A percentile compares a stretch with the other conserved stretches of the same genome.
Evolutionary conservation across 2,329 filamentous ascomycete genomes (phyloP).

Genomic region (Cladophialophora yegresii): DNA sequence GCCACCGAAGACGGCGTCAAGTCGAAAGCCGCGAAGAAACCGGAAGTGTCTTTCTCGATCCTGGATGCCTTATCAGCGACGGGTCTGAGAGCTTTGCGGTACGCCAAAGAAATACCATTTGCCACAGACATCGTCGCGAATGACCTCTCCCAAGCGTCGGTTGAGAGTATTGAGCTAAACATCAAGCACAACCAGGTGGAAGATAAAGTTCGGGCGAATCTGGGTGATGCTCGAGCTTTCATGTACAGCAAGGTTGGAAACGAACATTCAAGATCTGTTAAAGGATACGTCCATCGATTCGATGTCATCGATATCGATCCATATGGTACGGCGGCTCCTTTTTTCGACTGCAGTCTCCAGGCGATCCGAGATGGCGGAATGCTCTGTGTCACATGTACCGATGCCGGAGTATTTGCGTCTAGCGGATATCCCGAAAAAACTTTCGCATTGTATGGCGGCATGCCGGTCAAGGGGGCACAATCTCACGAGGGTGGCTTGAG

Average conservation of each 20-base stretch:
- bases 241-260: conserved; percentile 76
- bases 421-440: conserved; percentile 93
- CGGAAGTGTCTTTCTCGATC: conserved; percentile 67
- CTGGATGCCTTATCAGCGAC: conserved; percentile 94
- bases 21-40: conserved; percentile 35
- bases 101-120: conserved; percentile 87
- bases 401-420: conserved; percentile 92
- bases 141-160: conserved; percentile 76
- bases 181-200: conserved; percentile 77
- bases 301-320: conserved; percentile 96
- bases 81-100: conserved; percentile 84
- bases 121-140: conserved; percentile 82
- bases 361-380: conserved; percentile 84
- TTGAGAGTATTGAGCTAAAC: conserved; percentile 79
- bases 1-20: background rate
- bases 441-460: conserved; percentile 88
- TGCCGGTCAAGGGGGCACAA: conserved; percentile 79
- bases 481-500: conserved; percentile 89
- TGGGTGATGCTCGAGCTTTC: conserved; percentile 81
- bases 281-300: conserved; percentile 60
- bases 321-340: conserved; percentile 89
- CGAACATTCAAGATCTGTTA: conserved; percentile 41
- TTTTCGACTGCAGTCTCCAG: conserved; percentile 88
- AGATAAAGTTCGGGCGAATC: conserved; percentile 69
- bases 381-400: conserved; percentile 93